These are phyloP conservation scores for Xylariaceae sp. DNA, from an alignment of 2,329 filamentous ascomycete species.

Conservation along the genomic window DNA sequence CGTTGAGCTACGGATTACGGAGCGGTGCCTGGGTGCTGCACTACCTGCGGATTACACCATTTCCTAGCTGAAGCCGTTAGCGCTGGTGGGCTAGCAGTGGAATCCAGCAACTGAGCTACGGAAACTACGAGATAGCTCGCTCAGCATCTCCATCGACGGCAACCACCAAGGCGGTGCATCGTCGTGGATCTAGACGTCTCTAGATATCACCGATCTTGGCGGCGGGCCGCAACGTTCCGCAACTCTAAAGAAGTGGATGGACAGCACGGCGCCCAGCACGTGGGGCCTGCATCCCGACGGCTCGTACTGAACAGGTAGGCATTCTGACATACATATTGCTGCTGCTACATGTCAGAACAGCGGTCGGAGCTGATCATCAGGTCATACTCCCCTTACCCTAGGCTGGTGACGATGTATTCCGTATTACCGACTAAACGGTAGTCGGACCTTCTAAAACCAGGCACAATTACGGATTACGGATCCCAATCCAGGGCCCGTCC, in stretches of 20 bases:
- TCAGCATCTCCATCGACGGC: not conserved
- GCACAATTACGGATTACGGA: too few species aligned
- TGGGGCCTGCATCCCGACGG: constrained; percentile 16
- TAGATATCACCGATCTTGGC: not conserved
- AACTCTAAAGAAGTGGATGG: not conserved
- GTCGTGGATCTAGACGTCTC: not conserved
- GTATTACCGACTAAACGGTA: not conserved
- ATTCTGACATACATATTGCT: too few species aligned
- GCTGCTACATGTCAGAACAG: constrained; percentile 8
- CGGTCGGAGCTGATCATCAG: constrained; percentile 6
- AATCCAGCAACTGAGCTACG: not conserved
- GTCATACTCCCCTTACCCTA: not conserved
- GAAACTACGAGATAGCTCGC: not conserved
- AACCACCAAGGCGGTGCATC: not conserved
- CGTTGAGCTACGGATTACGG: too few species aligned
- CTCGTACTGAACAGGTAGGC: not conserved
- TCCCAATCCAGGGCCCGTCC: not conserved
- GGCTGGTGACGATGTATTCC: not conserved
- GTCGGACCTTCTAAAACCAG: too few species aligned
- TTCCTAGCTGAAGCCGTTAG: not conserved
- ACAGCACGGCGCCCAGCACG: constrained; percentile 5
- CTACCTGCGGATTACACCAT: not conserved
- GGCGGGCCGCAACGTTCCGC: not conserved
- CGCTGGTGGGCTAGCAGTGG: not conserved
- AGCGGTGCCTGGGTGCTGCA: not conserved